Base-by-base conservation (phyloP, 148 eudicot species). In the Rhododendron molle region DNA sequence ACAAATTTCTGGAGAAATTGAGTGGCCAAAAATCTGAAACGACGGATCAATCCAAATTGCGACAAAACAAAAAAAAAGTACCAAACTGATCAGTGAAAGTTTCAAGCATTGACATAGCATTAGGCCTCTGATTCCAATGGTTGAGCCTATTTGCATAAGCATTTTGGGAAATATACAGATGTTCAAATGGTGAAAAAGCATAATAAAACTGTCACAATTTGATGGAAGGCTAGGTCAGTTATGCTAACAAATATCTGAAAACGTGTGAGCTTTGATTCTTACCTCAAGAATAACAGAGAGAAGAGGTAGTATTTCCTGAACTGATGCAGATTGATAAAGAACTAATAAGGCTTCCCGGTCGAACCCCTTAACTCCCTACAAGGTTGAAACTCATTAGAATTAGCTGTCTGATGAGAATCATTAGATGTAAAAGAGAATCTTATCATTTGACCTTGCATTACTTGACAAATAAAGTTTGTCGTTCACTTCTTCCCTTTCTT, bases 281-380 rank as follows among this genome's bases (percentile, higher is more conserved):
- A 92, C 88, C 94, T 94, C 98, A 82, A 87, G 84, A 49, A 90
- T 67, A 65, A 89, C 86, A 72, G 93, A 88, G 78, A 93, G 83
- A 85, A 91, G 89, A 16, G 94, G 94, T 74, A 89, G 88, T 84
- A 90, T 52, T 72, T 91, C 93, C 80, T 67, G 92, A 78, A 91
- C 85, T 76, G 94, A 86, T 80, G 87, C 84, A 85, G 92, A 85
- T 81, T 85, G 90, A 85, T 85, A 50, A 79, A 89, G 87, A 78
- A 91, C 88, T 85, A 85, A 32, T 12, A 90, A 88, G 84, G 83
- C 80, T 83, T 82, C 92, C 28, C 10, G 56, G 9, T 81, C 30
- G 36, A 26, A 80, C 76, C 40, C 86, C 38, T 90, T 40, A 43
- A 69, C 78, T 72, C 76, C 90, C 92, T 90, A 62, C 87, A 83